Base-by-base conservation (phyloP, 768 basidiomycete species). In the Russula foetens region DNA sequence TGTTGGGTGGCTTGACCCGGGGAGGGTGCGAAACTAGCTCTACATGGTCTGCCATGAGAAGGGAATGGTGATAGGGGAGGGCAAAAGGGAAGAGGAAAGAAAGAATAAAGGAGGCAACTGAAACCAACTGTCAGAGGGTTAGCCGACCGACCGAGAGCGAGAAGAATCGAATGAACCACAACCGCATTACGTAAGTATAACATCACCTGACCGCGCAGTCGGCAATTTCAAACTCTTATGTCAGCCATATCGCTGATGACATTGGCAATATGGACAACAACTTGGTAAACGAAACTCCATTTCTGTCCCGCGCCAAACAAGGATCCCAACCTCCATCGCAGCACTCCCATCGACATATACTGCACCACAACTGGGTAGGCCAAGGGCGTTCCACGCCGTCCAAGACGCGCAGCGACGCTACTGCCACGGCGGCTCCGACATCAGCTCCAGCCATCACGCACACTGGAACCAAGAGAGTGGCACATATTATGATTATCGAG, bases 381-480 rank as follows among this genome's bases (percentile, higher is more conserved):
- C 67, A 14, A 73, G 53, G 6, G 69, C 50, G 53, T 65, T 65
- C 65, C 67, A 71, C 12, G 65, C 43, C 23, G 68, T 58, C n/a
- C 49, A 51, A n/a, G 62, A 63, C 14, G 64, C 48, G 49, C 56
- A 63, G 55, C 70, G 72, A 45, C 71, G 71, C 73, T 73, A 74
- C 72, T 73, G 43, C 38, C 59, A 45, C 49, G 14, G 26, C 49
- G 14, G 26, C 50, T 14, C 45, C 38, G 4, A n/a, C 28, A 15
- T 63, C 48, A 63, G 62, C 48, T 31, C 48, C 2, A 1, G 7
- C 31, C 31, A n/a, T 12, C 17, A 31, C 14, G 24, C 15, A 17
- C 49, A 45, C 35, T 7, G 23, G 33, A 50, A 19, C 26, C 45
- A 26, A 43, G 53, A 55, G 35, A 45, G 35, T 9, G 14, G 28